phyloP scores from a whole-genome alignment of 2,329 filamentous ascomycete genomes.

The Tricladium varicosporioides region DNA sequence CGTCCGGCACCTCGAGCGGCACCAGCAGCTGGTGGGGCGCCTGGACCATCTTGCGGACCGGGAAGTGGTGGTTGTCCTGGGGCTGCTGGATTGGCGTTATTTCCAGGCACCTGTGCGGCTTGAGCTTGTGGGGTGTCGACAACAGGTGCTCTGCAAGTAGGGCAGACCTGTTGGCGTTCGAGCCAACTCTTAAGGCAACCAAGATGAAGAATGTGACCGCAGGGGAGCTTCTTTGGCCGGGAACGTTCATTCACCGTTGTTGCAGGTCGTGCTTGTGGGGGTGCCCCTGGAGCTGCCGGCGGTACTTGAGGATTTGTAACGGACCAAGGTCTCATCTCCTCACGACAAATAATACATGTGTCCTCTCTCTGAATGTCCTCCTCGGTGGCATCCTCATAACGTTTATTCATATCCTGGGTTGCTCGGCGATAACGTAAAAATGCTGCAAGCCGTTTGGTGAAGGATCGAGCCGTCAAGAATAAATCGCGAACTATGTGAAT shows the following conservation, averaged over 20 bases:
- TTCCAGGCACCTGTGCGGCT: conserved; percentile 25
- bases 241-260: conserved; percentile 71
- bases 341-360: conserved; percentile 95
- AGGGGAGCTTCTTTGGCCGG: conserved; percentile 92
- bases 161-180: conserved; percentile 94
- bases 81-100: conserved; percentile 27
- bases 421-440: conserved; percentile 88
- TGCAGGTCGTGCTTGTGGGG: conserved; percentile 36
- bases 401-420: conserved; percentile 86
- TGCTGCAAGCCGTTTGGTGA: conserved; percentile 84
- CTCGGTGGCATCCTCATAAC: conserved; percentile 84
- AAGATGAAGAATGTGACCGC: conserved; percentile 92
- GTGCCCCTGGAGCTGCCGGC: conserved; percentile 34
- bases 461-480: conserved; percentile 89
- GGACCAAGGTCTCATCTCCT: conserved; percentile 85
- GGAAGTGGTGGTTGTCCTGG: conserved; percentile 30
- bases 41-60: conserved; percentile 39
- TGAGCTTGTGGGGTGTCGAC: conserved; percentile 45
- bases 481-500: conserved; percentile 97
- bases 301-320: conserved; percentile 45
- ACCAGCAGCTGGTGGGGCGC: conserved; percentile 33
- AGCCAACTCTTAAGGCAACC: conserved; percentile 96
- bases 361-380: conserved; percentile 85
- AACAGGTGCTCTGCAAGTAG: conserved; percentile 86
- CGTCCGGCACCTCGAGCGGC: conserved; percentile 31